These are phyloP conservation scores for Acer yangbiense DNA, from an alignment of 345 rosid genomes.

Conservation along the genomic window DNA sequence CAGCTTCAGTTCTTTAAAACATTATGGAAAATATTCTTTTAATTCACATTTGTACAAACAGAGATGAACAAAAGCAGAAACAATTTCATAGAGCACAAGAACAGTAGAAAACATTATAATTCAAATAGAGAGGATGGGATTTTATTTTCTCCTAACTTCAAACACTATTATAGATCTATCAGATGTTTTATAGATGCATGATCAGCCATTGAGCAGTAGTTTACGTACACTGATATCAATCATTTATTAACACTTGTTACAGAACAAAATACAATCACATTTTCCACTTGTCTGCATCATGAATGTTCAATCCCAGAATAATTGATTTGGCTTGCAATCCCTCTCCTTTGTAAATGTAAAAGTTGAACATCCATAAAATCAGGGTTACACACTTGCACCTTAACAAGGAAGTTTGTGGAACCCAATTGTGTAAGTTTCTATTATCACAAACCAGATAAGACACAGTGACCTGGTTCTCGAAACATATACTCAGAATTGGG, in stretches of 20 bases:
- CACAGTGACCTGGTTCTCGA: not conserved
- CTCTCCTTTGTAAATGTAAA: not conserved
- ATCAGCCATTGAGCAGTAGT: no score
- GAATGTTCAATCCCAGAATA: not conserved
- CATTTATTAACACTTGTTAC: no score
- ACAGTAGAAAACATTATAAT: not conserved
- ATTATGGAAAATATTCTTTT: not conserved
- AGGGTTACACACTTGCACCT: not conserved
- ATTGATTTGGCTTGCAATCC: not conserved
- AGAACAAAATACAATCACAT: no score
- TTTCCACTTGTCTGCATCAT: not conserved
- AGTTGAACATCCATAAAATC: not conserved
- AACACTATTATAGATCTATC: no score
- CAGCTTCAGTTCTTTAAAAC: not conserved
- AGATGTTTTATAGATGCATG: no score
- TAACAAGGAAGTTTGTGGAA: not conserved
- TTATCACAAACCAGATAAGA: no score
- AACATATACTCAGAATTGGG: not conserved
- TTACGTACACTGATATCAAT: no score
- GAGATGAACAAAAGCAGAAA: not conserved
- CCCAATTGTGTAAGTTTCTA: not conserved
- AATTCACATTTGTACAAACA: not conserved
- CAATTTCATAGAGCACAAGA: not conserved
- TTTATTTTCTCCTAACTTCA: no score
- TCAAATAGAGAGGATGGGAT: not conserved